Evolutionary conservation across 352 stramenopile genomes (phyloP).

Genomic region (Phytophthora ramorum): DNA sequence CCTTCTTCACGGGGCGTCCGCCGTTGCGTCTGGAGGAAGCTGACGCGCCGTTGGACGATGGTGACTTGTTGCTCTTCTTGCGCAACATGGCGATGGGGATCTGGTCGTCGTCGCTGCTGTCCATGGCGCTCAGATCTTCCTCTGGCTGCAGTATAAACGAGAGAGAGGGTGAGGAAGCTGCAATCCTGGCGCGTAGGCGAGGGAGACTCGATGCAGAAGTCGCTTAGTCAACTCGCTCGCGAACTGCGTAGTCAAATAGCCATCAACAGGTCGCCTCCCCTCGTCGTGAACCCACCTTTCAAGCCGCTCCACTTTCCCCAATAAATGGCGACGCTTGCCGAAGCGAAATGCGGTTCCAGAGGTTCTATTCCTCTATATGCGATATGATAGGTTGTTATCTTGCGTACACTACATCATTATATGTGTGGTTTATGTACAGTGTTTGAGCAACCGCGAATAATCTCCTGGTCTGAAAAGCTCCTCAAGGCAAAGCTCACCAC

Average conservation of each 20-base stretch:
- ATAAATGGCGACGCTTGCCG: constrained; percentile 20
- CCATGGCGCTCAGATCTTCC: constrained; percentile 33
- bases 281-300: constrained; percentile 29
- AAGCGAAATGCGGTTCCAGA: constrained; percentile 1
- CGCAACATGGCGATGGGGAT: constrained; percentile 77
- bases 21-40: constrained; percentile 9
- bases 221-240: not conserved
- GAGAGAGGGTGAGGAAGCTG: not conserved
- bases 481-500: not conserved
- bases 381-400: not conserved
- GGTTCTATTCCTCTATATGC: not conserved
- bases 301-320: constrained; percentile 12
- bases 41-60: constrained; percentile 22
- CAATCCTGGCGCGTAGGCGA: constrained; percentile 7
- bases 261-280: constrained; percentile 5
- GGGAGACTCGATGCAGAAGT: not conserved
- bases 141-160: not conserved
- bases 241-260: not conserved
- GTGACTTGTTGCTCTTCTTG: constrained; percentile 54
- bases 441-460: constrained; percentile 28
- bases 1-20: constrained; percentile 36
- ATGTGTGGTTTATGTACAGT: not conserved
- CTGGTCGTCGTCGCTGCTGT: constrained; percentile 82
- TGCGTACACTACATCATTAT: not conserved
- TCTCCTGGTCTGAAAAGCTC: constrained; percentile 1